Conservation (phyloP, 768 basidiomycete species). For the Tylopilus felleus region DNA sequence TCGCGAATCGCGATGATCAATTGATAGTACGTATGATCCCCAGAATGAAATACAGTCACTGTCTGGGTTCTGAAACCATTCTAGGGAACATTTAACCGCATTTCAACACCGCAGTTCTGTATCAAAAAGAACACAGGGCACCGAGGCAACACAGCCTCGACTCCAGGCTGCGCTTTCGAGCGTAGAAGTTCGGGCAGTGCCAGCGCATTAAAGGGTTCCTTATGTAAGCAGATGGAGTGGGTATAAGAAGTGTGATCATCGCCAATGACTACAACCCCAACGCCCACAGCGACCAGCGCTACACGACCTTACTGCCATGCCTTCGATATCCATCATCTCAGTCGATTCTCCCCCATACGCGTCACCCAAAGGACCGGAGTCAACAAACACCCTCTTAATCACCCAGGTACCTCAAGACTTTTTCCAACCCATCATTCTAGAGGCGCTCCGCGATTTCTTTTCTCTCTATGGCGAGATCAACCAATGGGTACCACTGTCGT, state of each 20-base stretch:
- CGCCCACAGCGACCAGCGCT: constrained; percentile 1
- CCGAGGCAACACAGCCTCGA: constrained; percentile 24
- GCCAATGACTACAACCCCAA: not conserved
- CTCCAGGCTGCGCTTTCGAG: too few species aligned
- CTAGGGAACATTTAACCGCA: constrained; percentile 7
- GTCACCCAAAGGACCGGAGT: constrained; percentile 5
- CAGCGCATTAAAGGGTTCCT: constrained; percentile 5
- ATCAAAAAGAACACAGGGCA: constrained; percentile 10
- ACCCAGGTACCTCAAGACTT: constrained; percentile 73
- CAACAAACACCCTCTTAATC: constrained; percentile 84
- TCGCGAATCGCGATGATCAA: constrained; percentile 2
- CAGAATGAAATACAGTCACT: constrained; percentile 8
- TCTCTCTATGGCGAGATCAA: constrained; percentile 75
- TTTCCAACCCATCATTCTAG: constrained; percentile 68
- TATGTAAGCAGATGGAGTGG: constrained; percentile 16
- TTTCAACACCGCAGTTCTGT: constrained; percentile 10
- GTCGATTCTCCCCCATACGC: not conserved
- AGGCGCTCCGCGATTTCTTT: constrained; percentile 71
- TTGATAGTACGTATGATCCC: not conserved
- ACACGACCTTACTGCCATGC: constrained; percentile 11
- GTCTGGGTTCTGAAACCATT: constrained; percentile 9
- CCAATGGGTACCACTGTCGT: constrained; percentile 84
- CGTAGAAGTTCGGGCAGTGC: constrained; percentile 2
- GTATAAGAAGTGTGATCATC: constrained; percentile 5
- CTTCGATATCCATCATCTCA: constrained; percentile 31